A percentile compares a stretch with the other conserved stretches of the same genome.
These are phyloP conservation scores for Monascus ruber DNA, from an alignment of 2,329 filamentous ascomycete genomes.

Conservation along the genomic window DNA sequence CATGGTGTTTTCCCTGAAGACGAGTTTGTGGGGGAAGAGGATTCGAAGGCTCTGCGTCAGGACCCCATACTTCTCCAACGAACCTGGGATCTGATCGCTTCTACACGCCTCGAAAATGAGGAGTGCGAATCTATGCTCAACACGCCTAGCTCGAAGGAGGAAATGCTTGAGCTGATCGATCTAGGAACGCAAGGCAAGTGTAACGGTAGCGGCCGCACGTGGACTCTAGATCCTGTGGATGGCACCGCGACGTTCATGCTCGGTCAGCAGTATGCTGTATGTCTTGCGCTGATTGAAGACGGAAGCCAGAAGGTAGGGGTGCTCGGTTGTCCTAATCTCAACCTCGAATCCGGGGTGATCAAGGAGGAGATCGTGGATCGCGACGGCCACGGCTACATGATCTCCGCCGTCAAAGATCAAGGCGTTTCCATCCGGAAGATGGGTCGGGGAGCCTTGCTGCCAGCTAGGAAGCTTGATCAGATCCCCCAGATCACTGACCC, in stretches of 20 bases:
- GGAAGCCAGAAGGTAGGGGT: constrained; percentile 49
- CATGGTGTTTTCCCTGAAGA: constrained; percentile 44
- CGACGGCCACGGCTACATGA: constrained; percentile 37
- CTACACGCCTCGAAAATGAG: constrained; percentile 22
- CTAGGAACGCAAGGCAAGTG: constrained; percentile 38
- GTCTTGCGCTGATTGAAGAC: constrained; percentile 46
- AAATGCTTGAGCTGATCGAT: constrained; percentile 54
- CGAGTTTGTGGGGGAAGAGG: constrained; percentile 52
- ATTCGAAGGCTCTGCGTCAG: constrained; percentile 40
- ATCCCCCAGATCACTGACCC: constrained; percentile 13
- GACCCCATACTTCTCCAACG: constrained; percentile 38
- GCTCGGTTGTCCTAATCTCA: constrained; percentile 52
- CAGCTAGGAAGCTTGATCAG: constrained; percentile 19
- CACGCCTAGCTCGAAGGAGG: constrained; percentile 36
- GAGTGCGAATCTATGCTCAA: constrained; percentile 24
- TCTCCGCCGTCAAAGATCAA: constrained; percentile 38
- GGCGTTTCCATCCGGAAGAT: constrained; percentile 32
- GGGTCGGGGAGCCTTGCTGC: constrained; percentile 20
- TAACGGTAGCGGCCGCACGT: constrained; percentile 36
- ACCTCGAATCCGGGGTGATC: constrained; percentile 25
- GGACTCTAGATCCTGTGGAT: constrained; percentile 56
- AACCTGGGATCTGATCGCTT: constrained; percentile 46
- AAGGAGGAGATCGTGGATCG: constrained; percentile 32
- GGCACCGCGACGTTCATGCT: constrained; percentile 52
- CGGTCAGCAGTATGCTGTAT: constrained; percentile 53